phyloP scores from a whole-genome alignment of 306 rosid genomes.

The Glycyrrhiza uralensis region DNA sequence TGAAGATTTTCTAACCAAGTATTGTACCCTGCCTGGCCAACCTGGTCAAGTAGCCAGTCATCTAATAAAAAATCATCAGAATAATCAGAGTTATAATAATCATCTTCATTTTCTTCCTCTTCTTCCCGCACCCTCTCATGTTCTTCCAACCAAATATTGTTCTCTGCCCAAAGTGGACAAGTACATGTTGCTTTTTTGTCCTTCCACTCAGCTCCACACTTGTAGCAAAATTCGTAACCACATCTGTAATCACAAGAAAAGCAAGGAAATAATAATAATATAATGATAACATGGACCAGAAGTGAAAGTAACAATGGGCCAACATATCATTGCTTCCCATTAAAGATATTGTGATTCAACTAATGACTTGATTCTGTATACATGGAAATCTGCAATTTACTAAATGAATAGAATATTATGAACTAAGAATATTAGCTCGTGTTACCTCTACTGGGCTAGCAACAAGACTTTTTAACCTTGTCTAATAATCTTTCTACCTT shows the following conservation, averaged over 20 bases:
- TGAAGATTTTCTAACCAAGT: too few species aligned
- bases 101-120: slow-evolving; percentile 10
- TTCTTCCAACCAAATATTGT: slow-evolving; percentile 43
- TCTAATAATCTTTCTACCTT: neutral
- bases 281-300: slow-evolving; percentile 8
- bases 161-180: slow-evolving; percentile 78
- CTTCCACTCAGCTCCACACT: slow-evolving; percentile 81
- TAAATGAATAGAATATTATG: neutral
- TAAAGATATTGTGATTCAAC: neutral
- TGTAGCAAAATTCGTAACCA: slow-evolving; percentile 70
- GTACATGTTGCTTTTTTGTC: slow-evolving; percentile 59
- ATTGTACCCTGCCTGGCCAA: too few species aligned
- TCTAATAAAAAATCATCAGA: neutral
- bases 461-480: neutral
- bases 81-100: slow-evolving; percentile 15
- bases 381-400: neutral
- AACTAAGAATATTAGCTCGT: neutral
- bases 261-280: neutral
- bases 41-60: neutral
- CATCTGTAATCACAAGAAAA: slow-evolving; percentile 49
- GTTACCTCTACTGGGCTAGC: neutral
- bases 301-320: neutral
- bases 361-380: neutral
- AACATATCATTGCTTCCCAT: slow-evolving; percentile 3
- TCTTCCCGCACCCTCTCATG: slow-evolving; percentile 11